These are phyloP conservation scores for Trichoderma sp. DNA, from an alignment of 2,329 filamentous ascomycete species.

Conservation along the genomic window DNA sequence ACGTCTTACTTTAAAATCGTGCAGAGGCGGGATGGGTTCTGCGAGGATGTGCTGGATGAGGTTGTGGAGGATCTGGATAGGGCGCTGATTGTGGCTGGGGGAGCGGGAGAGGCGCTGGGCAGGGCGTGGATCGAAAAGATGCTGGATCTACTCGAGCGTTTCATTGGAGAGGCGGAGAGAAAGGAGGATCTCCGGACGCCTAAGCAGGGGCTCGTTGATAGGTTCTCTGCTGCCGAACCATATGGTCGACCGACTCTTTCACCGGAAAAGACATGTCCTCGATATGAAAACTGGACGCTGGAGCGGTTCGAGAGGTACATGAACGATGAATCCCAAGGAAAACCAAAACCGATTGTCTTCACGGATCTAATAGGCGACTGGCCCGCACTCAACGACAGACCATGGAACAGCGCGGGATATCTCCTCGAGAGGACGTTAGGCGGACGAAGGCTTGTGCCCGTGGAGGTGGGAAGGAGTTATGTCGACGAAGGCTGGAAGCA, in stretches of 20 bases:
- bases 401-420: slow-evolving; percentile 76
- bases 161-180: slow-evolving; percentile 30
- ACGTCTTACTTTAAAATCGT: slow-evolving; percentile 52
- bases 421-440: slow-evolving; percentile 72
- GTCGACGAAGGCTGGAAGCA: slow-evolving; percentile 86
- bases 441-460: slow-evolving; percentile 78
- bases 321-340: slow-evolving; percentile 42
- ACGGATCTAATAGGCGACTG: slow-evolving; percentile 64
- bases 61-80: slow-evolving; percentile 72
- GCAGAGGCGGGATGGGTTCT: neutral
- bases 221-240: slow-evolving; percentile 39
- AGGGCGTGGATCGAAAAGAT: slow-evolving; percentile 54
- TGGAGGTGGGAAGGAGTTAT: slow-evolving; percentile 86
- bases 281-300: slow-evolving; percentile 52
- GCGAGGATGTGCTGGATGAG: slow-evolving; percentile 47
- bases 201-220: neutral
- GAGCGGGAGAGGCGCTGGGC: slow-evolving; percentile 55
- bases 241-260: slow-evolving; percentile 36
- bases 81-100: slow-evolving; percentile 74
- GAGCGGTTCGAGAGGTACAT: slow-evolving; percentile 65
- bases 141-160: slow-evolving; percentile 47
- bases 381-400: slow-evolving; percentile 70
- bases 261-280: slow-evolving; percentile 34
- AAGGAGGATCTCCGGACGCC: neutral
- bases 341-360: slow-evolving; percentile 68